These are phyloP conservation scores for Pythium biforme DNA, from an alignment of 352 stramenopile species.

Conservation along the genomic window DNA sequence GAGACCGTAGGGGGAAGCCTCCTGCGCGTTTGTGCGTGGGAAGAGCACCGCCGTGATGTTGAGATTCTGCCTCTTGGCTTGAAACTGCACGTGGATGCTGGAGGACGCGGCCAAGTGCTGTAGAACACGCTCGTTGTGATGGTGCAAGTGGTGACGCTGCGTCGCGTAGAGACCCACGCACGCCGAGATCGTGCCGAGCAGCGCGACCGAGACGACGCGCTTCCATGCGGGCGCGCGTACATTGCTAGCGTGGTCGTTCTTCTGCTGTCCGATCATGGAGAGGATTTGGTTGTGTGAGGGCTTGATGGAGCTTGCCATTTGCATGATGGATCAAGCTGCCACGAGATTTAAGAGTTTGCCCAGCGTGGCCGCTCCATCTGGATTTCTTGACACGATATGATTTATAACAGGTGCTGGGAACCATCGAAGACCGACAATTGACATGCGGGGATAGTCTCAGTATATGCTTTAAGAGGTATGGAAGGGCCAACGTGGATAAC, in stretches of 20 bases:
- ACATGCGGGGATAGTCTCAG: background rate
- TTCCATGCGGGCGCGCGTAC: background rate
- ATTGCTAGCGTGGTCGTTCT: background rate
- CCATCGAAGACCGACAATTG: background rate
- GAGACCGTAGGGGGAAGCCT: background rate
- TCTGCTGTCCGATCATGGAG: background rate
- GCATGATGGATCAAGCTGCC: no score
- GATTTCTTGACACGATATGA: background rate
- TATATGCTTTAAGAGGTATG: background rate
- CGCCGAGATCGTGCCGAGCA: background rate
- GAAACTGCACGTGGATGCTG: constrained; percentile 2
- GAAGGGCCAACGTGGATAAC: no score
- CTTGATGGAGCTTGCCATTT: no score
- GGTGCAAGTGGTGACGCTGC: background rate
- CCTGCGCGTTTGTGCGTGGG: background rate
- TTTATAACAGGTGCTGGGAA: background rate
- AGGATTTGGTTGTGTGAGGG: background rate
- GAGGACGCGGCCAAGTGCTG: background rate
- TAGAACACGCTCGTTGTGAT: constrained; percentile 6
- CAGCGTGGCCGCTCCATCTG: background rate
- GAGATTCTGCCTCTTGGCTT: background rate
- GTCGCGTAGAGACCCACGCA: background rate
- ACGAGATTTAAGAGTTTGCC: no score
- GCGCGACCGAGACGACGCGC: background rate
- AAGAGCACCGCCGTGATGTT: background rate